A percentile compares a stretch with the other conserved stretches of the same genome.
Evolutionary conservation across 129 eudicot genomes (phyloP).

Genomic region (Chrysanthemum makinoi): DNA sequence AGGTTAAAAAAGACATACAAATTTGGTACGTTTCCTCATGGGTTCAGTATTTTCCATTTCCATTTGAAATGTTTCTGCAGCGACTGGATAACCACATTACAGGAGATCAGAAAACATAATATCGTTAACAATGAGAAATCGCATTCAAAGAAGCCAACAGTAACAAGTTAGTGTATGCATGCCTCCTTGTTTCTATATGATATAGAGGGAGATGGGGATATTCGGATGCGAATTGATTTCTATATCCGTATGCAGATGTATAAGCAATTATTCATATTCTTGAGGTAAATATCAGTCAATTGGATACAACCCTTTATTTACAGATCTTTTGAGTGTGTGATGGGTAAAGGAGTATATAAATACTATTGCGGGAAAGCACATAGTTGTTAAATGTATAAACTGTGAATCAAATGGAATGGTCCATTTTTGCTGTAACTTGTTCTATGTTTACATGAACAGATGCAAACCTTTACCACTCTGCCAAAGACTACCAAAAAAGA

Average conservation of each 20-base stretch:
- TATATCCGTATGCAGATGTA: background rate
- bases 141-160: background rate
- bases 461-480: background rate
- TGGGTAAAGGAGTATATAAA: background rate
- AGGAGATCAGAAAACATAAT: background rate
- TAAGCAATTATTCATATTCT: background rate
- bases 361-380: background rate
- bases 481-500: background rate
- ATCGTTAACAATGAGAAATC: background rate
- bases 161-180: background rate
- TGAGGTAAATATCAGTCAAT: background rate
- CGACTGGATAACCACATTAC: conserved; percentile 18
- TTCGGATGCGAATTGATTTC: no score
- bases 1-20: conserved; percentile 39
- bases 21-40: conserved; percentile 58
- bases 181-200: no score
- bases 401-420: background rate
- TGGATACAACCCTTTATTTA: background rate
- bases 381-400: background rate
- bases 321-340: background rate
- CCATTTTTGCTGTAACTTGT: background rate
- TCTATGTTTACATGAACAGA: background rate
- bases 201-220: no score
- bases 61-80: conserved; percentile 33
- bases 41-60: conserved; percentile 38